Evolutionary conservation across 768 basidiomycete species (phyloP).

Genomic region (Kondoa subrosea): DNA sequence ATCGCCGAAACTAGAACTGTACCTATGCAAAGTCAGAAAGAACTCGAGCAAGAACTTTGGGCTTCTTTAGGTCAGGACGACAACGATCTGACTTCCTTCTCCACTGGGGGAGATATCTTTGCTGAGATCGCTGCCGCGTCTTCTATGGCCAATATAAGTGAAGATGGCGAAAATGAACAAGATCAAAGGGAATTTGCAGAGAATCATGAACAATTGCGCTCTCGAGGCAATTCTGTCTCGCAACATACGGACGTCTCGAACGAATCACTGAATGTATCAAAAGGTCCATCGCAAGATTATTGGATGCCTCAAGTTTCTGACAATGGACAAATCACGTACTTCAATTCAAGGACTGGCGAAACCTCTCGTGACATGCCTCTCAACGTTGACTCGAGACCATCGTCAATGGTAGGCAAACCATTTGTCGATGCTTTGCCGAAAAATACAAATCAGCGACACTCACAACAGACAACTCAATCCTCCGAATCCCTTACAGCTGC

Average conservation of each 20-base stretch:
- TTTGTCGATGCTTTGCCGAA: neutral
- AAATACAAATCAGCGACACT: neutral
- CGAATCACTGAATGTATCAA: neutral
- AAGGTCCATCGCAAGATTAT: slow-evolving; percentile 41
- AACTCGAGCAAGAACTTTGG: neutral
- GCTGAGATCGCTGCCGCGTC: slow-evolving; percentile 27
- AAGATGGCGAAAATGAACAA: neutral
- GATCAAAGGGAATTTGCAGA: slow-evolving; percentile 16
- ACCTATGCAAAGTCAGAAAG: neutral
- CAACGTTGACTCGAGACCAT: slow-evolving; percentile 2
- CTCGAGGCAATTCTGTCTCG: neutral
- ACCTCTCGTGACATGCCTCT: slow-evolving; percentile 61
- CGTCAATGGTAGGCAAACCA: neutral
- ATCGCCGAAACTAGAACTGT: neutral
- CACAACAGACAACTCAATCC: neutral
- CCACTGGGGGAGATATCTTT: slow-evolving; percentile 27
- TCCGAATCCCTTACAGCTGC: neutral
- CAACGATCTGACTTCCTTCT: slow-evolving; percentile 21
- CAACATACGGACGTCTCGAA: neutral
- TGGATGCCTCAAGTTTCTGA: slow-evolving; percentile 77
- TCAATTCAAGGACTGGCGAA: slow-evolving; percentile 50
- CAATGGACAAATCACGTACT: slow-evolving; percentile 83
- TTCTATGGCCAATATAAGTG: slow-evolving; percentile 10
- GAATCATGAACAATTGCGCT: neutral
- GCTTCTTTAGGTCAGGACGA: neutral